Evolutionary conservation across 208 protist species (phyloP).

Genomic region (Wallacemonas sp.): DNA sequence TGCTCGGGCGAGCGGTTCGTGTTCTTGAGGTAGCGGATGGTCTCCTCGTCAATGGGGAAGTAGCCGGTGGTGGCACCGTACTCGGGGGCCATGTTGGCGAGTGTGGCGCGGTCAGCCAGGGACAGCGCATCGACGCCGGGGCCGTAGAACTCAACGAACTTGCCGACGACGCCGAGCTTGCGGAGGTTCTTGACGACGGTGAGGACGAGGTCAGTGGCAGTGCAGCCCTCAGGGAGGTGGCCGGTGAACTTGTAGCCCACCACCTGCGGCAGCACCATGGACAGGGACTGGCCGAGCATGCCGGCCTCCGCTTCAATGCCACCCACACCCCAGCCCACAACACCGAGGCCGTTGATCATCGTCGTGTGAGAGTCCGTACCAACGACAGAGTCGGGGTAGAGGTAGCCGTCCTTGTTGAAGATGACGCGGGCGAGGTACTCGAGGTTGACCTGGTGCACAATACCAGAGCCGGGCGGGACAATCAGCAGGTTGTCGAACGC

Average conservation of each 20-base stretch:
- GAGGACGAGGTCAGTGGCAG: constrained; percentile 97
- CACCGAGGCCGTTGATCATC: constrained; percentile 97
- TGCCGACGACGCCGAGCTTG: constrained; percentile 95
- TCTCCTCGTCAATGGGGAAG: constrained; percentile 96
- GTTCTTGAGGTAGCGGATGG: constrained; percentile 91
- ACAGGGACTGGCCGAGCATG: constrained; percentile 96
- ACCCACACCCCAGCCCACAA: constrained; percentile 96
- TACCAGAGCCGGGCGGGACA: constrained; percentile 96
- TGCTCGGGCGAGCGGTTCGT: constrained; percentile 84
- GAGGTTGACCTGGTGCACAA: constrained; percentile 98
- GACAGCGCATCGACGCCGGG: constrained; percentile 89
- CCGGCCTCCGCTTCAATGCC: constrained; percentile 97
- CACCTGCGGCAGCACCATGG: constrained; percentile 95
- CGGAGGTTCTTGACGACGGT: constrained; percentile 93
- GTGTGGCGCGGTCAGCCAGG: constrained; percentile 93
- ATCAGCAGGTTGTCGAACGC: constrained; percentile 96
- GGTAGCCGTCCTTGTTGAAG: constrained; percentile 88
- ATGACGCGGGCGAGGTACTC: constrained; percentile 96
- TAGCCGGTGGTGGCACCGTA: constrained; percentile 96
- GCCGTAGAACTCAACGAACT: constrained; percentile 98
- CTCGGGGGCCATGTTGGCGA: constrained; percentile 98
- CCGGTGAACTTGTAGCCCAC: constrained; percentile 96
- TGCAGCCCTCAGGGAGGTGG: constrained; percentile 88
- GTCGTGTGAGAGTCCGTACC: constrained; percentile 97
- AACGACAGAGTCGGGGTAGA: constrained; percentile 97